Evolutionary conservation across 257 asterid genomes (phyloP), one percentile per base, ranked within the genome.

Genomic region (Thymus mandschuricus): DNA sequence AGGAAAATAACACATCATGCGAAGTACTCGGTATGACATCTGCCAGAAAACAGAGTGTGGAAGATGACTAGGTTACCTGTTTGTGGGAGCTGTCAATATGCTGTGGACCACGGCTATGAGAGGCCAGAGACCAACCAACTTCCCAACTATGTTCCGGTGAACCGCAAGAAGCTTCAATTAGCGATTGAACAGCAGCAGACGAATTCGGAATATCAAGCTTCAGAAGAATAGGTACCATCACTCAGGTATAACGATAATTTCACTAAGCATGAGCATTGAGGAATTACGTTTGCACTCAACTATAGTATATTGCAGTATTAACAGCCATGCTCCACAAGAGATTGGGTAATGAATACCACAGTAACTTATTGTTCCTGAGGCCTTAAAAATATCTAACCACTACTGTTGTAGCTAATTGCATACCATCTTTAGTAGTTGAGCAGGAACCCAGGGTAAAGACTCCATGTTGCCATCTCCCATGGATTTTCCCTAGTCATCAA

Each of bases 51-150:
- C 7, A 8, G 56, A 64, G 35, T 40, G 51, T 11, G 12, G 57
- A 61, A 57, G 57, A 28, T 68, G 72, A 71, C 34, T 12, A 9
- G 59, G 56, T 43, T 80, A 91, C 98, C 97, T 87, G 83, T 34
- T 81, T 71, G 27, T 29, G 81, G 49, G 81, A 72, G 75, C 74
- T 68, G 68, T 86, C 91, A 70, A 60, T 71, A 52, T 86, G 87
- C 73, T 84, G 92, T 76, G 86, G 77, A 67, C 86, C 91, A 79
- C 87, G 86, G 74, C 80, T 79, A 71, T 84, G 83, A 64, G 97
- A 82, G 68, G 96, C 96, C 71, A 94, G 82, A 65, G 98, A 94
- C 97, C 98, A 94, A 82, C 99, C 99, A 84, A 94, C 93, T 84
- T 91, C 98, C 99, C 99, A 94, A 8, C 86, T 89, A 82, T 87